Base-by-base conservation (phyloP, 495 filamentous ascomycete genomes). In the Bombardia bombarda region DNA sequence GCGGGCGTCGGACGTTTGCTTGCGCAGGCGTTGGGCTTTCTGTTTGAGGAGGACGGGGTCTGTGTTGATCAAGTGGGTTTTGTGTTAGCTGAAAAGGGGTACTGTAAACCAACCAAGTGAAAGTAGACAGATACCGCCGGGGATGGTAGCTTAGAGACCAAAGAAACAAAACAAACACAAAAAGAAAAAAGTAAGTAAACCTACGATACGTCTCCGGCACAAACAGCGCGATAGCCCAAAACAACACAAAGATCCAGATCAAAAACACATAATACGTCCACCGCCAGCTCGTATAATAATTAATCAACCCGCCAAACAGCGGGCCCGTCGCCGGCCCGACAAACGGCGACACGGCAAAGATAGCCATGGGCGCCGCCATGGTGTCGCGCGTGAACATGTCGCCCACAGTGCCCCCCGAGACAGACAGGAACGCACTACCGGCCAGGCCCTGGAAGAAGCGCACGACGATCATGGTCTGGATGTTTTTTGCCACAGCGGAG, bases 131-230 rank as follows among this genome's bases (percentile, higher is more conserved):
- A 28, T 12, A 28, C 7, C 25, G 25, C 7, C 25, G 25, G 25
- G 6, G 25, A 28, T n/a, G n/a, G n/a, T n/a, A n/a, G n/a, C n/a
- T n/a, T n/a, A n/a, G n/a, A n/a, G n/a, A n/a, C n/a, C n/a, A n/a
- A n/a, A n/a, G n/a, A n/a, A n/a, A n/a, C n/a, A n/a, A n/a, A n/a
- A n/a, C n/a, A n/a, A n/a, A n/a, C n/a, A n/a, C n/a, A 18, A 17
- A 43, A 25, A 26, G 16, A 9, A 47, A 16, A 7, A 13, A 24
- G 14, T 7, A 12, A 38, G 9, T 12, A 3, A 17, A 67, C 66
- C 14, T 44, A 73, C 86, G 85, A 55, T 95, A 98, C 0, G 92
- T 97, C 66, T 96, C 90, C 2, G 92, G 90, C 2, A 95, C 87
- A 18, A 90, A 71, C 17, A 87, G 53, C 34, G 79, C 52, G 16